Base-by-base conservation (phyloP, 2,329 filamentous ascomycete species). In the Akanthomyces lecanii region DNA sequence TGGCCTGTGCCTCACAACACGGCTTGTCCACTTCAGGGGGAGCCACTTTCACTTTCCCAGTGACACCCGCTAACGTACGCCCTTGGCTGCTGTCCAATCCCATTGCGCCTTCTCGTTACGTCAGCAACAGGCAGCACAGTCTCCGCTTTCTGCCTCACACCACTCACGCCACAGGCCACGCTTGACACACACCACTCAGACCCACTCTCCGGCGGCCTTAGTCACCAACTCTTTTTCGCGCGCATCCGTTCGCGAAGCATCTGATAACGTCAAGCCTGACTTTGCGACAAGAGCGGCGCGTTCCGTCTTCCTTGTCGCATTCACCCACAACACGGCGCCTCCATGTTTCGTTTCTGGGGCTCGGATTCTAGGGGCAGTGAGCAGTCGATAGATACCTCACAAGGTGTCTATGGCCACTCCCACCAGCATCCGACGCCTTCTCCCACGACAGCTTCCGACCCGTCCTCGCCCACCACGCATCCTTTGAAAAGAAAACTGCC, bases 341-440 rank as follows among this genome's bases (percentile, higher is more conserved):
- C 79, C 76, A 87, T 87, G 84, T 86, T 87, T 76, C 80, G 82
- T 69, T 84, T 86, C 71, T 87, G 84, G 82, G 77, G 79, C 71
- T 79, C 81, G 70, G 85, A 86, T 70, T 76, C 81, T 67, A 79
- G 80, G 80, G 82, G 80, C 80, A 82, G 79, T 77, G 82, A 86
- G 63, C 80, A 78, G 74, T 74, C 77, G 67, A 72, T 79, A 70
- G 75, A 78, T 68, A 65, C 72, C 76, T 67, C 76, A 77, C 66
- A 79, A 77, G 70, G 73, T 72, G 70, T 70, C 62, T 64, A 67
- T 36, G 64, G 66, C 64, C 69, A 69, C 58, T 69, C 69, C 69
- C 70, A 70, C 51, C 74, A 68, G 70, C 75, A 69, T 64, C 50
- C 65, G 36, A 68, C 69, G 67, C 71, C 70, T 66, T 70, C 72